Evolutionary conservation across 78 protist genomes (phyloP).

Genomic region (Goniomonas avonlea): DNA sequence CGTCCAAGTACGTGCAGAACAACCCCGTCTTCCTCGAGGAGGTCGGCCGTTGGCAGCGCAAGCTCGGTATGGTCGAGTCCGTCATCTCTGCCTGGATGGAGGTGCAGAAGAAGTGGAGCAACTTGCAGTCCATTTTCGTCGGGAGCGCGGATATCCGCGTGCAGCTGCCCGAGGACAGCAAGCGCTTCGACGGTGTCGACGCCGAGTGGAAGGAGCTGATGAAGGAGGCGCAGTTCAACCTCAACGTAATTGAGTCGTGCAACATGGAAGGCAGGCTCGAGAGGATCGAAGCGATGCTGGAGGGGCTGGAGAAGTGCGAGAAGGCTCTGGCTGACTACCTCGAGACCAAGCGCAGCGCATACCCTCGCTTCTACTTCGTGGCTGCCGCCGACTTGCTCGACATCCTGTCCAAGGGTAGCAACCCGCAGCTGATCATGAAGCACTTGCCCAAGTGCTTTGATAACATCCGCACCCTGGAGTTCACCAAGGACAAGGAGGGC

Average conservation of each 20-base stretch:
- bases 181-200: constrained; percentile 71
- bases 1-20: constrained; percentile 39
- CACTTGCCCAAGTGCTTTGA: constrained; percentile 73
- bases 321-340: constrained; percentile 71
- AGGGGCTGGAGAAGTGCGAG: constrained; percentile 59
- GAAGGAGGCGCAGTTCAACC: constrained; percentile 5
- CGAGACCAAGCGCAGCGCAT: constrained; percentile 71
- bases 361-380: constrained; percentile 87
- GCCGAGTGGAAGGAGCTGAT: constrained; percentile 47
- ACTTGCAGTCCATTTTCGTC: constrained; percentile 71
- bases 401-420: constrained; percentile 71
- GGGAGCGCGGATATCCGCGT: constrained; percentile 73
- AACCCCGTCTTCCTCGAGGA: constrained; percentile 30
- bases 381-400: constrained; percentile 68
- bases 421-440: constrained; percentile 41
- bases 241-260: constrained; percentile 50
- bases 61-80: constrained; percentile 51
- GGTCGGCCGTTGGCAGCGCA: constrained; percentile 56
- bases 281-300: constrained; percentile 27
- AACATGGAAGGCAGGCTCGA: constrained; percentile 25
- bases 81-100: constrained; percentile 59
- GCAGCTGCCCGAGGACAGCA: constrained; percentile 81
- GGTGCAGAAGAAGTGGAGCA: constrained; percentile 73
- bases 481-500: constrained; percentile 15
- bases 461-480: constrained; percentile 9